Conservation (phyloP, 2,329 filamentous ascomycete species). For the Ceratocystis ficicola region DNA sequence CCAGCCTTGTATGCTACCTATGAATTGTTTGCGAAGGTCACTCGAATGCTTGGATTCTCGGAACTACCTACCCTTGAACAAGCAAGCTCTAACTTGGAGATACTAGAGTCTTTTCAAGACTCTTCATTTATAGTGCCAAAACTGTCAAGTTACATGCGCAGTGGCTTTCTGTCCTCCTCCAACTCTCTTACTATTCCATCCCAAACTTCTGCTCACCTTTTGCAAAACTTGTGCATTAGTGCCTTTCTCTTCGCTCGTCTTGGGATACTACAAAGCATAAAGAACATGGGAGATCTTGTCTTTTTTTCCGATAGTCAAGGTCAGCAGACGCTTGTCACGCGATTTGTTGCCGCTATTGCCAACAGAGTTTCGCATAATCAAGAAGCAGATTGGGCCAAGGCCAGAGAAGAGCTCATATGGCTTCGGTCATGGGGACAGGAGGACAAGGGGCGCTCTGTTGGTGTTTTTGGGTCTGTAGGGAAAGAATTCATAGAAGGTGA, state of each 20-base stretch:
- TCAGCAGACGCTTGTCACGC: conserved; percentile 48
- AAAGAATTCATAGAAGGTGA: conserved; percentile 55
- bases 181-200: conserved; percentile 17
- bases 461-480: conserved; percentile 50
- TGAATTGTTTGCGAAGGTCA: conserved; percentile 20
- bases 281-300: conserved; percentile 48
- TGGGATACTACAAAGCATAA: conserved; percentile 40
- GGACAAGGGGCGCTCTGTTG: conserved; percentile 36
- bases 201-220: conserved; percentile 22
- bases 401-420: conserved; percentile 58
- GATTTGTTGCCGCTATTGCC: conserved; percentile 44
- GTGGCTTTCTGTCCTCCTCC: conserved; percentile 21
- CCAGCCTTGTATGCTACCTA: conserved; percentile 37
- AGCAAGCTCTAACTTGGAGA: conserved; percentile 22
- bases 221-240: conserved; percentile 39
- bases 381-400: conserved; percentile 50
- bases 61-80: conserved; percentile 40
- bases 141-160: conserved; percentile 29
- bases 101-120: conserved; percentile 23
- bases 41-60: conserved; percentile 45
- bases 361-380: conserved; percentile 44
- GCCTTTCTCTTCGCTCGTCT: conserved; percentile 43
- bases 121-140: conserved; percentile 25
- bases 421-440: conserved; percentile 57
- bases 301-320: conserved; percentile 52